A percentile compares a stretch with the other conserved stretches of the same genome.
These are phyloP conservation scores for Hyphodiscus hymeniophilus DNA, from an alignment of 495 filamentous ascomycete genomes.

Conservation along the genomic window DNA sequence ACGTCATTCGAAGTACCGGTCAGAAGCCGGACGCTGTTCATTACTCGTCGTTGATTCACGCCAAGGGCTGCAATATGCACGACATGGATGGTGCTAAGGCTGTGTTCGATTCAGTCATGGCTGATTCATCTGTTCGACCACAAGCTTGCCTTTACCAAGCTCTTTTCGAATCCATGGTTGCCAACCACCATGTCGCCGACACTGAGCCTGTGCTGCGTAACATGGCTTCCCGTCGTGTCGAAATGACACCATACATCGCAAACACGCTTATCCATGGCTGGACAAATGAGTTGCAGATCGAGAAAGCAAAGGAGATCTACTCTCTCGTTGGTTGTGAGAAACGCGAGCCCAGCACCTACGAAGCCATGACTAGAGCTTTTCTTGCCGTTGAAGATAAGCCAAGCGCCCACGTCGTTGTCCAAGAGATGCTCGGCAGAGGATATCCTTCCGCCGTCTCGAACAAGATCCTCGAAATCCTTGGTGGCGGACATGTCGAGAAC, in stretches of 20 bases:
- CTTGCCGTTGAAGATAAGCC: constrained; percentile 72
- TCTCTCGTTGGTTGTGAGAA: constrained; percentile 60
- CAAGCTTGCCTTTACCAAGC: constrained; percentile 92
- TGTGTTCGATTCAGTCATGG: constrained; percentile 73
- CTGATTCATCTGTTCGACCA: constrained; percentile 51
- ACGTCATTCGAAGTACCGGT: constrained; percentile 65
- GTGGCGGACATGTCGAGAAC: constrained; percentile 38
- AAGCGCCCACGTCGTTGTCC: constrained; percentile 65
- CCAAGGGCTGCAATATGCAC: constrained; percentile 88
- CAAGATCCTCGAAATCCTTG: constrained; percentile 86
- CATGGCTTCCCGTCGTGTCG: constrained; percentile 64
- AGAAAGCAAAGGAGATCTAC: constrained; percentile 72
- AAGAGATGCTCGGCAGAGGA: constrained; percentile 83
- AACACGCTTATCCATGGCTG: constrained; percentile 99
- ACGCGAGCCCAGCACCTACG: constrained; percentile 96
- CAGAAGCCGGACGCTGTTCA: constrained; percentile 83
- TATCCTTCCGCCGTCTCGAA: constrained; percentile 86
- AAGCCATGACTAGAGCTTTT: constrained; percentile 95
- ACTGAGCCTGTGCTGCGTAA: constrained; percentile 64
- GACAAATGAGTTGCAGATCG: constrained; percentile 76
- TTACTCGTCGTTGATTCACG: constrained; percentile 91
- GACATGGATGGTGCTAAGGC: constrained; percentile 76
- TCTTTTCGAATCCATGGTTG: constrained; percentile 91
- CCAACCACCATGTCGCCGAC: constrained; percentile 75
- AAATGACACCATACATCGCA: constrained; percentile 94